Conservation (phyloP, 345 rosid species). For the Populus ilicifolia region DNA sequence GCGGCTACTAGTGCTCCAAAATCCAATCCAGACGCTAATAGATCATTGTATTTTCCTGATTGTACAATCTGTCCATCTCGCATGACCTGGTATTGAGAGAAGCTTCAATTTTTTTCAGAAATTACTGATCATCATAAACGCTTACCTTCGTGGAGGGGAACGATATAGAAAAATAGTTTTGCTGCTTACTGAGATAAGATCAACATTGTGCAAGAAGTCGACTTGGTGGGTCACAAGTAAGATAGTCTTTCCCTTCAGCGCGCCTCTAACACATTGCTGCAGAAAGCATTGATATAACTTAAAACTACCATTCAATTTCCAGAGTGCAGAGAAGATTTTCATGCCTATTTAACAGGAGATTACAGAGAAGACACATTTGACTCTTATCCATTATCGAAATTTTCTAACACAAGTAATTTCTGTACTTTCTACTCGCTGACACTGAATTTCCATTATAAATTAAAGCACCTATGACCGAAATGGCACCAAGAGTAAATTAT, state of each 20-base stretch:
- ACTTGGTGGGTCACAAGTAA: conserved; percentile 95
- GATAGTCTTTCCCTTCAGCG: conserved; percentile 73
- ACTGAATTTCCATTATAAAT: background rate
- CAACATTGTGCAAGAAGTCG: conserved; percentile 85
- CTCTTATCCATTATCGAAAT: background rate
- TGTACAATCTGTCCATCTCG: conserved; percentile 84
- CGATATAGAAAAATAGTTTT: background rate
- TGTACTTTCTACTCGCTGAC: background rate
- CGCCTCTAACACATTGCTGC: conserved; percentile 90
- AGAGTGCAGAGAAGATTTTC: background rate
- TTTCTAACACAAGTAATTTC: background rate
- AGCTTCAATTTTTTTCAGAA: background rate
- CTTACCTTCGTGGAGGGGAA: background rate
- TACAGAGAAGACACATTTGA: background rate
- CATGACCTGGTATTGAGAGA: conserved; percentile 57
- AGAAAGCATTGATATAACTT: conserved; percentile 9
- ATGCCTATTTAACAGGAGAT: background rate
- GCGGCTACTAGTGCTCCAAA: conserved; percentile 79
- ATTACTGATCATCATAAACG: background rate
- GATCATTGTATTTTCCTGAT: conserved; percentile 68
- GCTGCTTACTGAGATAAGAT: conserved; percentile 61
- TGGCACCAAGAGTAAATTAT: background rate
- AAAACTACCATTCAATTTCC: background rate
- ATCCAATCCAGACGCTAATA: conserved; percentile 58
- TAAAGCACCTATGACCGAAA: background rate